Evolutionary conservation across 1,284 basidiomycete genomes (phyloP), one percentile per base, ranked within the genome.

Genomic region (Irpex sp.): DNA sequence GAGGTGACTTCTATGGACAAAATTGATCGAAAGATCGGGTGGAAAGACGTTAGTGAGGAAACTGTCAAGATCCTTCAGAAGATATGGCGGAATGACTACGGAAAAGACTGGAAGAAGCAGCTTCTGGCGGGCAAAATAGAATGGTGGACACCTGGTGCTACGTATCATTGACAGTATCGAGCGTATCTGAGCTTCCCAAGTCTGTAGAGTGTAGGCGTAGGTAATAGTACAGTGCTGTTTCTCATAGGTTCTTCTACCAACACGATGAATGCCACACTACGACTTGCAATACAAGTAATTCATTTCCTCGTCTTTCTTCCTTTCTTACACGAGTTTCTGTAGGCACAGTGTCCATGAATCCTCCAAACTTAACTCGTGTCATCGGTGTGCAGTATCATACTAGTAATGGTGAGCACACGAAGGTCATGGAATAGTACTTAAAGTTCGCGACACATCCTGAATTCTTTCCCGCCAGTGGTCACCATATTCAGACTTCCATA

Each of bases 1-100:
- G 66, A 70, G 65, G 69, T 80, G 70, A 11, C 67, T 61, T 26
- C 61, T 13, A n/a, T 61, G 47, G 62, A 62, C 19, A 33, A 51
- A 15, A 26, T 68, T 62, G 15, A 51, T 4, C 31, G 4, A 5
- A 46, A 11, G 1, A 35, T 13, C 19, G 57, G 36, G 5, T 70
- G 68, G 68, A 63, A 4, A 55, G 68, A 70, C 37, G 59, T 67
- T 4, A 64, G 63, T 1, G 61, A 58, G 2, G 62, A 64, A 17
- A 62, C 60, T 11, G 13, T 55, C 8, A 36, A 31, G 5, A 39
- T 15, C n/a, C n/a, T 61, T 17, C 43, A 49, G 8, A 37, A 57
- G 55, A 21, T 51, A 8, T 58, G 46, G 39, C 8, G 15, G 33
- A 11, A 17, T 31, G 58, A 59, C 2, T 46, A 49, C 11, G 53